These are phyloP conservation scores for Kodamaea plutei DNA, from an alignment of 1,139 yeast species.

Conservation along the genomic window DNA sequence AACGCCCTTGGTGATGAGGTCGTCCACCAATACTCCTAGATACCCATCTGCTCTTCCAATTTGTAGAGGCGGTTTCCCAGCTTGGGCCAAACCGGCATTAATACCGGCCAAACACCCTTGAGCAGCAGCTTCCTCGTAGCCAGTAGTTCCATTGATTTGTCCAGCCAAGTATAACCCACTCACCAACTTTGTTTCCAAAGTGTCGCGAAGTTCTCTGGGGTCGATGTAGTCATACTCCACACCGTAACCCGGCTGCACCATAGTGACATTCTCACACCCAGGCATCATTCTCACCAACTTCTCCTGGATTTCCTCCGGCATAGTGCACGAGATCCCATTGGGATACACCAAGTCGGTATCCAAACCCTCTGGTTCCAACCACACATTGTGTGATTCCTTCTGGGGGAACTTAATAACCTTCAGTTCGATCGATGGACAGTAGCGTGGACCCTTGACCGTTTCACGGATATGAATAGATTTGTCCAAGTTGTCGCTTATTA, in stretches of 20 bases:
- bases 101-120: conserved; percentile 96
- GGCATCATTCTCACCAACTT: conserved; percentile 72
- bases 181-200: conserved; percentile 78
- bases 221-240: conserved; percentile 97
- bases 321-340: conserved; percentile 91
- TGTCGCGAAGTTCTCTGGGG: conserved; percentile 76
- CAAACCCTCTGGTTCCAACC: conserved; percentile 97
- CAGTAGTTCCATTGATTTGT: conserved; percentile 97
- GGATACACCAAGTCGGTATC: conserved; percentile 86
- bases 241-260: conserved; percentile 96
- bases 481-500: conserved; percentile 67
- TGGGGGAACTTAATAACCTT: conserved; percentile 79
- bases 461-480: conserved; percentile 88
- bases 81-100: conserved; percentile 67
- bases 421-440: conserved; percentile 95
- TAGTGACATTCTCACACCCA: conserved; percentile 82
- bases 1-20: conserved; percentile 90
- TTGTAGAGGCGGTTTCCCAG: conserved; percentile 43
- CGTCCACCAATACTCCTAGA: conserved; percentile 90
- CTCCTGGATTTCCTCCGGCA: conserved; percentile 91
- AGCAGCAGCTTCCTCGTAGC: conserved; percentile 98
- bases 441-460: conserved; percentile 93
- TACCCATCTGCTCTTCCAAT: conserved; percentile 80
- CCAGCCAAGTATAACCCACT: conserved; percentile 88
- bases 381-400: conserved; percentile 71